These are phyloP conservation scores for Smithsoniella earleae DNA, from an alignment of 163 green algal species.

Conservation along the genomic window DNA sequence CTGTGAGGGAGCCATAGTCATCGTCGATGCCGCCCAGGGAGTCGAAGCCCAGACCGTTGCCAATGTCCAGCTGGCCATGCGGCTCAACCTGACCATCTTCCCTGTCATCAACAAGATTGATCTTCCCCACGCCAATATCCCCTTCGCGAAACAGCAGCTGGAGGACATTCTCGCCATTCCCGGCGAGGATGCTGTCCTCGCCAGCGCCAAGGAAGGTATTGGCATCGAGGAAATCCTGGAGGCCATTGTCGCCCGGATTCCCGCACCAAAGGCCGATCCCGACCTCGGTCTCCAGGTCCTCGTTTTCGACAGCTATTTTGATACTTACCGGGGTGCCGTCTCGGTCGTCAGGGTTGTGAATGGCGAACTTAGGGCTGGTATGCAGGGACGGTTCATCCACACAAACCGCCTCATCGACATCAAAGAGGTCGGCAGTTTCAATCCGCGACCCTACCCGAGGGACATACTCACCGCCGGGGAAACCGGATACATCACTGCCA, in stretches of 20 bases:
- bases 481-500: too few species aligned
- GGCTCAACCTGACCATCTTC: slow-evolving; percentile 73
- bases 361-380: too few species aligned
- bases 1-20: slow-evolving; percentile 86
- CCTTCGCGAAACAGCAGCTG: slow-evolving; percentile 59
- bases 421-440: too few species aligned
- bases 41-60: slow-evolving; percentile 73
- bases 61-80: slow-evolving; percentile 84
- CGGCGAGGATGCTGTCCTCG: slow-evolving; percentile 38
- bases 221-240: slow-evolving; percentile 59
- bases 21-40: slow-evolving; percentile 86
- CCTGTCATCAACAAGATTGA: slow-evolving; percentile 93
- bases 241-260: slow-evolving; percentile 54
- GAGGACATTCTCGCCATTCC: slow-evolving; percentile 58
- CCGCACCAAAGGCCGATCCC: slow-evolving; percentile 30
- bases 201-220: slow-evolving; percentile 77
- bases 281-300: too few species aligned
- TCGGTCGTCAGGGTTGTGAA: too few species aligned
- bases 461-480: too few species aligned
- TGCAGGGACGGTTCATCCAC: too few species aligned
- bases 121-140: slow-evolving; percentile 58
- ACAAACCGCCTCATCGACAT: too few species aligned
- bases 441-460: too few species aligned
- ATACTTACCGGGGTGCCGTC: too few species aligned
- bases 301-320: too few species aligned